Evolutionary conservation across 2,329 filamentous ascomycete species (phyloP), one percentile per base, ranked within the genome.

Genomic region (Microdochium trichocladiopsis): DNA sequence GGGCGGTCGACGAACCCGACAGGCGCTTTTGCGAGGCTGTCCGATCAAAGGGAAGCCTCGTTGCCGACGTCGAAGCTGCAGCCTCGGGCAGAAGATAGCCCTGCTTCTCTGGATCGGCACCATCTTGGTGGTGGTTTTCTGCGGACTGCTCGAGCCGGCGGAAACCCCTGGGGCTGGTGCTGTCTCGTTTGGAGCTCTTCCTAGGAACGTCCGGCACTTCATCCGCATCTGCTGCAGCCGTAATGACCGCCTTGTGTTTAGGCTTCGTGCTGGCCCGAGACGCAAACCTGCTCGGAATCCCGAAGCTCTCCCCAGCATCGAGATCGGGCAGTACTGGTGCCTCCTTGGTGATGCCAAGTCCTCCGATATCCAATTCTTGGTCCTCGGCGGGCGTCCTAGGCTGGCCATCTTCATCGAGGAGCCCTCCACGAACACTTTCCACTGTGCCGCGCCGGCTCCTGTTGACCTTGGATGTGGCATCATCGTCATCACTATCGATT

Each of bases 181-280:
- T 45, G 53, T 77, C 69, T 54, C 86, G 78, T 63, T 83, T 84
- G 0, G 88, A 91, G 63, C 86, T 90, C 69, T 86, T 90, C 25
- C 87, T 78, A 2, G 88, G 87, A 28, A 91, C 78, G 8, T 78
- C 73, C 0, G 83, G 61, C 56, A 62, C 52, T n/a, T 61, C 57
- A 45, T 61, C 56, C 50, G 55, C 53, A 55, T 51, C 53, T 60
- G 57, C 53, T 50, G 61, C 57, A 53, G 61, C 50, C 41, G 56
- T 65, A 51, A 57, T 69, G 55, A 56, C 66, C 16, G 65, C 67
- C 50, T 70, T 72, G 56, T 69, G 62, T 50, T 67, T 65, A 28
- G 65, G 54, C 37, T 66, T 61, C 22, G 75, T 69, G 55, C 74
- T 84, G 21, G 76, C 76, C 56, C 78, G 82, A 2, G 84, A 87